Evolutionary conservation across 192 early-diverging fungal genomes (phyloP), one percentile per base, ranked within the genome.

Genomic region (Backusella tuberculispora): DNA sequence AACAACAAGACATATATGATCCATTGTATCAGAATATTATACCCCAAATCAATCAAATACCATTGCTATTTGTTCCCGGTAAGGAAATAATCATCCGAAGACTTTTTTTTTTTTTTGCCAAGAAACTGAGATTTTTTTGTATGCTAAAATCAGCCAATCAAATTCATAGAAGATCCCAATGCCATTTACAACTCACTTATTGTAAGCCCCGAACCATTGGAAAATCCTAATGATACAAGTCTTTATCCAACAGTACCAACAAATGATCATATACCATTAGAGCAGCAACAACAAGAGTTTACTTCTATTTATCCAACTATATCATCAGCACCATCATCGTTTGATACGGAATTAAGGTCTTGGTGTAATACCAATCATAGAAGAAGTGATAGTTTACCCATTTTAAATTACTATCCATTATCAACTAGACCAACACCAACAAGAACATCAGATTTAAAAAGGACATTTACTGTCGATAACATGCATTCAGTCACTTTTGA

Each of bases 1-100:
- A 78, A 19, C 76, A 78, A 43, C 53, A 73, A n/a, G 47, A 78
- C 7, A 53, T 48, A 43, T 38, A 44, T 21, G 38, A 45, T 17
- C 66, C 44, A 19, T 44, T 78, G 6, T 78, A 78, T 37, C 76
- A 71, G 14, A 38, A 26, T 3, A 72, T 77, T 10, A 17, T 50
- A 29, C 43, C 47, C 13, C n/a, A 41, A 41, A 42, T 26, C 63
- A 24, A 29, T 24, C 26, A 19, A 56, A 2, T 56, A 21, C 50
- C 50, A 56, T 56, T 56, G 50, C 19, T 24, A 10, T 56, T 56
- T 21, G 50, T 56, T 21, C 50, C 50, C 24, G 50, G 50, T 56
- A 56, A 24, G 50, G 50, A 56, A 56, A 21, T 56, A 56, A 21
- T 24, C 10, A 56, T 56, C 50, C 50, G 50, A 21, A n/a, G 19